Evolutionary conservation across 768 basidiomycete species (phyloP).

Genomic region (Phlegmacium glaucopus): DNA sequence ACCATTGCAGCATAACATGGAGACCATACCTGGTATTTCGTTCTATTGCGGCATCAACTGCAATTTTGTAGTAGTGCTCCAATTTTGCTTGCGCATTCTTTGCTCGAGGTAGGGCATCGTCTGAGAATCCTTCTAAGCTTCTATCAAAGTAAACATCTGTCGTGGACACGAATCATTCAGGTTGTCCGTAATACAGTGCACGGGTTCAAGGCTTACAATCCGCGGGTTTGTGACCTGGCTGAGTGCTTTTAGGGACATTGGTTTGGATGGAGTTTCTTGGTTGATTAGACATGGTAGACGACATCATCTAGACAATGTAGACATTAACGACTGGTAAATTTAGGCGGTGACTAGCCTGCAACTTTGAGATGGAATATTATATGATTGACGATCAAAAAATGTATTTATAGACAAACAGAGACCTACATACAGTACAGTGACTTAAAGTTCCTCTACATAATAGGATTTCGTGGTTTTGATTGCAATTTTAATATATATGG

Average conservation of each 20-base stretch:
- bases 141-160: constrained; percentile 92
- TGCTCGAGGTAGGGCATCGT: constrained; percentile 77
- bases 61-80: constrained; percentile 96
- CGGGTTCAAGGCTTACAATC: constrained; percentile 28
- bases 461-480: too few relatives aligned
- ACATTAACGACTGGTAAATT: neutral
- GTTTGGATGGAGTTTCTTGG: constrained; percentile 11
- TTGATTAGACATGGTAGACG: too few relatives aligned
- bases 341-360: too few relatives aligned
- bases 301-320: neutral
- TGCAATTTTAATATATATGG: too few relatives aligned
- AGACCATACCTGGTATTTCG: constrained; percentile 78
- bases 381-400: too few relatives aligned
- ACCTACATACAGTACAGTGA: too few relatives aligned
- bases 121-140: constrained; percentile 70
- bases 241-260: constrained; percentile 5
- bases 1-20: neutral
- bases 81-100: constrained; percentile 93
- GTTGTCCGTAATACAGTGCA: neutral
- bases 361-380: too few relatives aligned
- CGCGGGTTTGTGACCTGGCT: constrained; percentile 20
- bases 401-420: too few relatives aligned
- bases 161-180: constrained; percentile 9
- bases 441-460: too few relatives aligned
- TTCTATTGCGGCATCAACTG: constrained; percentile 93